Evolutionary conservation across 176 grass and related monocot genomes (phyloP).

Genomic region (Oryza officinalis): DNA sequence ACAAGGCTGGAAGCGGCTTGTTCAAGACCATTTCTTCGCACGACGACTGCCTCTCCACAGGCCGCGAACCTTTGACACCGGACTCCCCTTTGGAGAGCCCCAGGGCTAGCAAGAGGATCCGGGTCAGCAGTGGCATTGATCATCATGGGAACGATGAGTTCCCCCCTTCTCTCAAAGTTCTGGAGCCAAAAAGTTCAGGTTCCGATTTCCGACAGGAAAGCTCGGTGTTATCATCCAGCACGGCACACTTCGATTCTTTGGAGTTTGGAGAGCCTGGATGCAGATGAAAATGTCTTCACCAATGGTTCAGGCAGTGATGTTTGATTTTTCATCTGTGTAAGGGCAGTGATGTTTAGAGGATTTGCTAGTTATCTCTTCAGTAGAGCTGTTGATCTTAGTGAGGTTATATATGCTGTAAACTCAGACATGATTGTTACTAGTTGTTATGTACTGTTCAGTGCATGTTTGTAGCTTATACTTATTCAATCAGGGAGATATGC

Average conservation of each 20-base stretch:
- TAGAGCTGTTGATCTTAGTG: neutral
- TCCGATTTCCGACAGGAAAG: conserved; percentile 16
- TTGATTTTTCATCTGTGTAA: conserved; percentile 24
- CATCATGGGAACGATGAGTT: neutral
- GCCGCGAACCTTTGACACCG: conserved; percentile 19
- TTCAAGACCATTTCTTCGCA: conserved; percentile 30
- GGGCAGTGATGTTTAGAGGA: neutral
- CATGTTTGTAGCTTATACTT: neutral
- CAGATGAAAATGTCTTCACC: neutral
- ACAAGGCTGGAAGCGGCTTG: neutral
- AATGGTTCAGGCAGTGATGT: conserved; percentile 36
- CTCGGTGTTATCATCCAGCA: conserved; percentile 1
- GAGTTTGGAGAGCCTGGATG: neutral
- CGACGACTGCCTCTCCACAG: conserved; percentile 34
- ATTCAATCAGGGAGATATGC: neutral
- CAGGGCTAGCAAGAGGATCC: conserved; percentile 35
- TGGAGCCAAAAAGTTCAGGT: conserved; percentile 21
- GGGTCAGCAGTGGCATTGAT: neutral
- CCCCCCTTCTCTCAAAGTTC: neutral
- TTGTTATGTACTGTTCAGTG: neutral
- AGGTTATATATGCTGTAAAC: conserved; percentile 6
- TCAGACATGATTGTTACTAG: neutral
- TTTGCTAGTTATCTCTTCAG: conserved; percentile 9
- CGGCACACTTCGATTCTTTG: neutral
- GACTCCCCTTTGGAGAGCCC: conserved; percentile 33